A percentile compares a stretch with the other conserved stretches of the same genome.
Evolutionary conservation across 2,329 filamentous ascomycete genomes (phyloP).

Genomic region (Verticillium isaacii): DNA sequence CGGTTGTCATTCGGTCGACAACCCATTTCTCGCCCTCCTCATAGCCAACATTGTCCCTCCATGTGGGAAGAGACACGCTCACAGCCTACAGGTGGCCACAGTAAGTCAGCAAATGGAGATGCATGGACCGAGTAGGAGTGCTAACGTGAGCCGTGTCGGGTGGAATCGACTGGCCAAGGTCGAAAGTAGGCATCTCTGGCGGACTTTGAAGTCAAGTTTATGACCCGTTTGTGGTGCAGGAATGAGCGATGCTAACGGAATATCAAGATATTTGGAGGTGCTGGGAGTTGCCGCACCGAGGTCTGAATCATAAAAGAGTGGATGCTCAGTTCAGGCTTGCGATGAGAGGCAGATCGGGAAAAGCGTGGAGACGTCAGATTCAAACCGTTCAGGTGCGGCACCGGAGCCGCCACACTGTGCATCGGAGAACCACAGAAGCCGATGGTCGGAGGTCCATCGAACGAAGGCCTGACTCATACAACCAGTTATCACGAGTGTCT

Average conservation of each 20-base stretch:
- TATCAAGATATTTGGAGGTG: not conserved
- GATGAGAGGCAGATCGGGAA: not conserved
- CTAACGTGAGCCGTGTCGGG: conserved; percentile 74
- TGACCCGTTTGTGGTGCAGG: not conserved
- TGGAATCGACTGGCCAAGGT: conserved; percentile 68
- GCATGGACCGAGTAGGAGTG: conserved; percentile 12
- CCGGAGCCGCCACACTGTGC: not conserved
- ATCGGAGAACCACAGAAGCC: not conserved
- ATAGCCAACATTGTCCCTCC: conserved; percentile 85
- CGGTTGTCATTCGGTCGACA: conserved; percentile 76
- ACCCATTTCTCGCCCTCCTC: conserved; percentile 91
- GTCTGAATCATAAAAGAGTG: not conserved
- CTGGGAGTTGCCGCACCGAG: not conserved
- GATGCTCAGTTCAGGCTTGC: not conserved
- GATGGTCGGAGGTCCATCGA: not conserved
- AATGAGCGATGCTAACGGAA: not conserved
- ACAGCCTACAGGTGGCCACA: conserved; percentile 60
- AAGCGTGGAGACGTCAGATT: too few species aligned
- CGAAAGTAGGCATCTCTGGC: conserved; percentile 39
- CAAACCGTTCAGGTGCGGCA: not conserved
- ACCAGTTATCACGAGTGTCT: not conserved
- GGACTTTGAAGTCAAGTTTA: not conserved
- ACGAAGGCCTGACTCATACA: not conserved
- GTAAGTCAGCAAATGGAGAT: not conserved
- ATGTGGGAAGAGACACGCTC: conserved; percentile 92